Conservation (phyloP, 2,329 filamentous ascomycete species). For the Nemania sp. region DNA sequence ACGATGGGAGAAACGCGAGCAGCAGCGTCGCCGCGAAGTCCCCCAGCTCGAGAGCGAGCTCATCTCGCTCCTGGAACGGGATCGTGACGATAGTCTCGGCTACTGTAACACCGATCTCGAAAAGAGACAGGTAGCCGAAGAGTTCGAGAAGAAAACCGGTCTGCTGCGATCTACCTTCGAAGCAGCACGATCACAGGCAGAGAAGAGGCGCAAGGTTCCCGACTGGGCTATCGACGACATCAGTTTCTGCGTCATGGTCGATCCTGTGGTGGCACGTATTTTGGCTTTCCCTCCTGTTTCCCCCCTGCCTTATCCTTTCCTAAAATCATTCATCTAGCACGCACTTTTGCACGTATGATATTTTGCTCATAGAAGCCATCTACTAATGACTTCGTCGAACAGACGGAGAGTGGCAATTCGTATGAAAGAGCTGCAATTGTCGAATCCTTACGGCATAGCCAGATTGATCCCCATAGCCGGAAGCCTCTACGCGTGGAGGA, state of each 20-base stretch:
- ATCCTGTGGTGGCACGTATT: slow-evolving; percentile 61
- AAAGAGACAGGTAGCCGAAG: slow-evolving; percentile 49
- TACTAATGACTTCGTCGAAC: slow-evolving; percentile 21
- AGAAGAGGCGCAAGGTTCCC: slow-evolving; percentile 63
- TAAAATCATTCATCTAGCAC: neutral
- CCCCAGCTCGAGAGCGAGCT: slow-evolving; percentile 64
- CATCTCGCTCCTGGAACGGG: slow-evolving; percentile 52
- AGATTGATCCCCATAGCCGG: slow-evolving; percentile 81
- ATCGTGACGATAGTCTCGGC: slow-evolving; percentile 47
- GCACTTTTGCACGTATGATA: neutral
- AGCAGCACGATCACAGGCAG: slow-evolving; percentile 47
- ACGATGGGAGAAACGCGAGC: slow-evolving; percentile 79
- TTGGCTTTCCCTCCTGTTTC: neutral
- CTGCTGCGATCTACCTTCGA: slow-evolving; percentile 56
- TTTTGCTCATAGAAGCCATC: too few relatives aligned
- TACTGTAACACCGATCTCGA: slow-evolving; percentile 43
- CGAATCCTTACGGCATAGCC: slow-evolving; percentile 77
- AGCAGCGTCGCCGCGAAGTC: slow-evolving; percentile 57
- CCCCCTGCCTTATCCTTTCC: neutral
- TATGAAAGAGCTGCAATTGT: slow-evolving; percentile 87
- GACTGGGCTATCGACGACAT: slow-evolving; percentile 80
- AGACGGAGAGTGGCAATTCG: slow-evolving; percentile 83
- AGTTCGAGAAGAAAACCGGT: slow-evolving; percentile 52
- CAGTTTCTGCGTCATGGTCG: slow-evolving; percentile 72
- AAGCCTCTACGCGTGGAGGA: slow-evolving; percentile 71